Conservation (phyloP, 495 filamentous ascomycete species). For the Platismatia glauca region DNA sequence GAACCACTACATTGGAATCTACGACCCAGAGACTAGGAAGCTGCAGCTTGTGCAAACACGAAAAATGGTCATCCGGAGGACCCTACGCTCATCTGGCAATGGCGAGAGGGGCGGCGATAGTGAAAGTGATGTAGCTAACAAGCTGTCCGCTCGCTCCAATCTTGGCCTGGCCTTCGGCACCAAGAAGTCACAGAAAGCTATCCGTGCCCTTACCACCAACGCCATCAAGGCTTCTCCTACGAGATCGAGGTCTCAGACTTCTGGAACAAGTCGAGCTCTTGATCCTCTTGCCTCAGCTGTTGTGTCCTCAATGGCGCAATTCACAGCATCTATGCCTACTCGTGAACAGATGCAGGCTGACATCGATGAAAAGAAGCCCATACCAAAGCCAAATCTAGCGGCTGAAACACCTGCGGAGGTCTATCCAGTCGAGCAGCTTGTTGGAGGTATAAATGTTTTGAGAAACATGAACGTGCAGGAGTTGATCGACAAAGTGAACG, state of each 20-base stretch:
- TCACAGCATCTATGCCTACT: conserved; percentile 48
- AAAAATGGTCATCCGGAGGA: conserved; percentile 61
- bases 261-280: conserved; percentile 33
- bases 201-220: conserved; percentile 67
- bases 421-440: conserved; percentile 62
- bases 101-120: conserved; percentile 32
- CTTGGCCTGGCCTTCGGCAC: conserved; percentile 89
- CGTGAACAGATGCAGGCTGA: conserved; percentile 54
- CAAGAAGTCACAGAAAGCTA: conserved; percentile 83
- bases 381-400: conserved; percentile 64
- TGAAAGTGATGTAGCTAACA: conserved; percentile 36
- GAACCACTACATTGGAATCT: conserved; percentile 81
- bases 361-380: conserved; percentile 62
- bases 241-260: conserved; percentile 26
- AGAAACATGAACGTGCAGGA: conserved; percentile 54
- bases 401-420: conserved; percentile 71
- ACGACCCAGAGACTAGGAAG: conserved; percentile 61
- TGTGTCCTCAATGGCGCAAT: conserved; percentile 51
- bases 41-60: conserved; percentile 68
- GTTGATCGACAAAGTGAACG: conserved; percentile 60
- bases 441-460: conserved; percentile 43
- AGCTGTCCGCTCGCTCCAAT: conserved; percentile 44
- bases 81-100: conserved; percentile 45
- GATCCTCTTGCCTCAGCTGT: conserved; percentile 52
- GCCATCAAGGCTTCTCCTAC: conserved; percentile 49